Base-by-base conservation (phyloP, 192 early-diverging fungal species). In the Linnemannia schmuckeri region DNA sequence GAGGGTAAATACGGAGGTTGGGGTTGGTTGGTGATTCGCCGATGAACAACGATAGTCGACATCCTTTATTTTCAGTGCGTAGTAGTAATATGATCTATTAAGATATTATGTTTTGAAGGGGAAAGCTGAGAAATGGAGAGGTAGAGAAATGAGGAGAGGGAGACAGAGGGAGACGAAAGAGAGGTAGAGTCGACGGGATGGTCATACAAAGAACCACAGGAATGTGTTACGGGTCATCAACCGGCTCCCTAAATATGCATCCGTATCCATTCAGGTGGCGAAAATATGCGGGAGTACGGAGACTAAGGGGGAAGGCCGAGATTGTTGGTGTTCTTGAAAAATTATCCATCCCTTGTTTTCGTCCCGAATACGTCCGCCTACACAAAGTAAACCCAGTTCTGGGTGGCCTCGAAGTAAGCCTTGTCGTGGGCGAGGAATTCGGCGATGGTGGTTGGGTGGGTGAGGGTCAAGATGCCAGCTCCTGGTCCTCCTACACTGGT, bases 401-500 rank as follows among this genome's bases (percentile, higher is more conserved):
- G 75, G 0, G 54, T 73, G 27, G 63, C 33, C 40, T 81, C 79
- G 61, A 87, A 77, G 44, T 54, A 78, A 27, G 85, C 2, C 49
- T 57, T 81, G 12, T 81, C 85, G n/a, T 71, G 76, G 4, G 79
- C 52, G 72, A 87, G 61, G 42, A 87, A 87, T 76, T 87, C 85
- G 0, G 24, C 40, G 38, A 87, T 78, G 22, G 85, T n/a, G 0
- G 72, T 87, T 27, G 82, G 49, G 1, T 52, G 75, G 35, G 82
- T 81, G 2, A 82, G 52, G 6, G 74, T 71, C n/a, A 85, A 41
- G 7, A 94, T 74, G 6, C 80, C 61, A 6, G 93, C 94, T 76
- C 95, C 95, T 22, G 86, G 74, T 20, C 95, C 94, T 38, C 94
- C 97, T 22, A 97, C 94, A 10, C 78, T 85, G 4, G 95, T 94